Evolutionary conservation across 2,329 filamentous ascomycete genomes (phyloP).

Genomic region (Ascochyta pisi): DNA sequence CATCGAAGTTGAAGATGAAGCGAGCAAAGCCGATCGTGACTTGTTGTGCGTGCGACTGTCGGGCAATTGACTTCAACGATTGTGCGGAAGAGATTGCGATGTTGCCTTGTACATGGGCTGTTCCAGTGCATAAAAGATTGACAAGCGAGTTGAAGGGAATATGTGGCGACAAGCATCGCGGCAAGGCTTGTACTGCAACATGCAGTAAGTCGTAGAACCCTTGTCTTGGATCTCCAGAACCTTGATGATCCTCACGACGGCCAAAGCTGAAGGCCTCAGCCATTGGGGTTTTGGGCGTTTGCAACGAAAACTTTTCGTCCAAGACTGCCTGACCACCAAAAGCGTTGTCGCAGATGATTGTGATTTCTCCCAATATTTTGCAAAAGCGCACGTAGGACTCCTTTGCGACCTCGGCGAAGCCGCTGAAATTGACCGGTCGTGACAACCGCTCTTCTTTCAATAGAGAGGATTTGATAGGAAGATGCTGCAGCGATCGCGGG

Average conservation of each 20-base stretch:
- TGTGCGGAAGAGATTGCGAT: constrained; percentile 92
- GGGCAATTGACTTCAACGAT: constrained; percentile 92
- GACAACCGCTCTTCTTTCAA: constrained; percentile 71
- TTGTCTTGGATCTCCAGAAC: constrained; percentile 81
- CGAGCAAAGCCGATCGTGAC: constrained; percentile 96
- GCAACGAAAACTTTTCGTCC: constrained; percentile 90
- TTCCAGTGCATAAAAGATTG: constrained; percentile 94
- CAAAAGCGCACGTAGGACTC: constrained; percentile 92
- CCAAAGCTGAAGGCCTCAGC: constrained; percentile 92
- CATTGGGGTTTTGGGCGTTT: constrained; percentile 92
- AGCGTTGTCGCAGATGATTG: constrained; percentile 93
- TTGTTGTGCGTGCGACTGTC: constrained; percentile 90
- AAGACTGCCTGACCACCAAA: constrained; percentile 95
- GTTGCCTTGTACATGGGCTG: constrained; percentile 89
- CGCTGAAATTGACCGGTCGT: constrained; percentile 64
- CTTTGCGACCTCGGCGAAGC: constrained; percentile 76
- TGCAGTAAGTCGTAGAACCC: constrained; percentile 95
- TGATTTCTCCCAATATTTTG: constrained; percentile 93
- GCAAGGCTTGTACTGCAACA: constrained; percentile 92
- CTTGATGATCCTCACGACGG: constrained; percentile 79
- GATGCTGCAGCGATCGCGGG: constrained; percentile 41
- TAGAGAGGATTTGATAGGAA: constrained; percentile 46
- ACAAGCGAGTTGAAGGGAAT: constrained; percentile 94
- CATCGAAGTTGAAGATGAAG: constrained; percentile 99
- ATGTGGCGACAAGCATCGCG: constrained; percentile 88